Evolutionary conservation across 768 basidiomycete species (phyloP).

Genomic region (Auriculariales sp.): DNA sequence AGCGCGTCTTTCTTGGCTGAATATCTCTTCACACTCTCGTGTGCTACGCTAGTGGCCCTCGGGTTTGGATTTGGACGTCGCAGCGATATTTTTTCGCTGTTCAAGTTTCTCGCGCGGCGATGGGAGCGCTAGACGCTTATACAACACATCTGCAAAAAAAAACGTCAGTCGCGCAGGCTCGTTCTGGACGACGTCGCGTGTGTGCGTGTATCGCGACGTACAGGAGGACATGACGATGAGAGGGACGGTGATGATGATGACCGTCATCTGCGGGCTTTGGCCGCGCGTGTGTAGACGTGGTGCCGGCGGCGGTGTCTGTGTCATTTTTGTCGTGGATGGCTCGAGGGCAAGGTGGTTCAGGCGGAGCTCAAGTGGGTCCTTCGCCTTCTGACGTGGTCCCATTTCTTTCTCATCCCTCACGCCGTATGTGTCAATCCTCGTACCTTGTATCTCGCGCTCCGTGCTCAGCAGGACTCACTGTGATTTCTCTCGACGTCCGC

Average conservation of each 20-base stretch:
- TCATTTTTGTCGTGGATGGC: no score
- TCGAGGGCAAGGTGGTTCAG: no score
- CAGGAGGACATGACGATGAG: constrained; percentile 51
- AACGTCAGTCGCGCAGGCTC: constrained; percentile 18
- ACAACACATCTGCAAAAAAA: constrained; percentile 1
- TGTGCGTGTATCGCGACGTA: constrained; percentile 26
- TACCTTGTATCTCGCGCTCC: no score
- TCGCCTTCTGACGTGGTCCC: no score
- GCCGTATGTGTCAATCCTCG: no score
- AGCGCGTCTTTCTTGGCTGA: background rate
- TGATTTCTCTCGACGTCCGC: no score
- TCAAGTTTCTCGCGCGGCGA: background rate
- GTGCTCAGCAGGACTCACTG: no score
- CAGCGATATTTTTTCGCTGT: constrained; percentile 4
- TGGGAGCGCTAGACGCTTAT: constrained; percentile 1
- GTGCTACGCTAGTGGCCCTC: background rate
- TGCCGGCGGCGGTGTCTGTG: no score
- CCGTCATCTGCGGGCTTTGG: background rate
- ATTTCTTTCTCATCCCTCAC: no score
- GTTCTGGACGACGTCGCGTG: constrained; percentile 42
- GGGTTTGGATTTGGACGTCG: constrained; percentile 1
- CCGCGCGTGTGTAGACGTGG: no score
- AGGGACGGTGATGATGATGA: constrained; percentile 46
- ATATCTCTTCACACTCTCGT: background rate
- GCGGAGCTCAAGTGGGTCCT: no score